These are phyloP conservation scores for Stereum hirsutum DNA, from an alignment of 1,284 basidiomycete species.

Conservation along the genomic window DNA sequence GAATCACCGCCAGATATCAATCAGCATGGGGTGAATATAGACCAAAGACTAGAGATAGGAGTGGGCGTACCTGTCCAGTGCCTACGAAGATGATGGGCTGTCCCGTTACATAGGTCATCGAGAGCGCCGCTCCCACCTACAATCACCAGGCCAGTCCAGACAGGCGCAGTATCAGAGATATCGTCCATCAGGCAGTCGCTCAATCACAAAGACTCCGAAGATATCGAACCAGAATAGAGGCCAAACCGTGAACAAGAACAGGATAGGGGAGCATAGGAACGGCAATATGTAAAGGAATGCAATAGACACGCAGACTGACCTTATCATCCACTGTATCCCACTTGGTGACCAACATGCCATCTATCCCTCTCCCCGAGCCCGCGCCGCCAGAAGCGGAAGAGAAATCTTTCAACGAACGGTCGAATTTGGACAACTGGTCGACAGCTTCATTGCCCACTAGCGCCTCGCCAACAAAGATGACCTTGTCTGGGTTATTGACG, in stretches of 20 bases:
- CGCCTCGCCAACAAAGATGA: constrained; percentile 94
- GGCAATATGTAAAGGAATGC: no score
- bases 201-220: constrained; percentile 9
- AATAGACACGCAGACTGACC: no score
- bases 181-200: not conserved
- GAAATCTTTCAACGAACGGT: constrained; percentile 85
- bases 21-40: not conserved
- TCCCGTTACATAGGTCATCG: constrained; percentile 96
- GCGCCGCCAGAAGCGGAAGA: constrained; percentile 56
- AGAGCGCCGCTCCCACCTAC: constrained; percentile 90
- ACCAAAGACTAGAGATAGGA: constrained; percentile 3
- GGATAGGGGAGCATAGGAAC: no score
- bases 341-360: constrained; percentile 94
- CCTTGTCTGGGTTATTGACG: constrained; percentile 91
- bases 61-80: constrained; percentile 74
- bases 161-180: not conserved
- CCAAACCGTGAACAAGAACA: constrained; percentile 2
- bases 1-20: no score
- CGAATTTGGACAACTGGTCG: constrained; percentile 92
- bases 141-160: constrained; percentile 7
- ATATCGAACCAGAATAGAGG: no score
- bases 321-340: constrained; percentile 97
- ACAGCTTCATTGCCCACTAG: constrained; percentile 96
- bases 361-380: constrained; percentile 79
- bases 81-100: constrained; percentile 96